Evolutionary conservation across 192 early-diverging fungal species (phyloP).

Genomic region (Coemansia sp.): DNA sequence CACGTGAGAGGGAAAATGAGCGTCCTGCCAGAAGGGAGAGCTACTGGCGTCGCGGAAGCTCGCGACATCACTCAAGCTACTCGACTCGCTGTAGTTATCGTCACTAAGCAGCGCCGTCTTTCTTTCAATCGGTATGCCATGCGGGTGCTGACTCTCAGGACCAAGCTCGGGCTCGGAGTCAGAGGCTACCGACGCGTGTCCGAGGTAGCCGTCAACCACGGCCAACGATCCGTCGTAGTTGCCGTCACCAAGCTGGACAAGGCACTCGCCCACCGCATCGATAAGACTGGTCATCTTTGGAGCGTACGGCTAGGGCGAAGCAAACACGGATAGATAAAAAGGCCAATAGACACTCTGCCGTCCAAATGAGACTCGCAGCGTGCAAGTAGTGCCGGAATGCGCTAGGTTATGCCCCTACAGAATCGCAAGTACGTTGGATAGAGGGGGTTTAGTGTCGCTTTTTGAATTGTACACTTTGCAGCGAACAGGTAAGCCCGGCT

Average conservation of each 20-base stretch:
- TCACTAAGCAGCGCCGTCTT: not conserved
- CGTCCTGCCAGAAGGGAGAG: constrained; percentile 35
- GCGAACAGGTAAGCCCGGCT: not conserved
- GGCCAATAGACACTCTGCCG: not conserved
- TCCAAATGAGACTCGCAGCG: not conserved
- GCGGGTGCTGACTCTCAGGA: not conserved
- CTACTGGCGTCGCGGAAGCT: constrained; percentile 48
- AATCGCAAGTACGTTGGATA: not conserved
- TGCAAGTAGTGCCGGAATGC: not conserved
- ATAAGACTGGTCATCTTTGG: constrained; percentile 12
- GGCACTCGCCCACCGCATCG: constrained; percentile 37
- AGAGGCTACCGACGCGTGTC: not conserved
- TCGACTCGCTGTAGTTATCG: constrained; percentile 19
- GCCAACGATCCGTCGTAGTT: constrained; percentile 38
- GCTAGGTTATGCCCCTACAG: not conserved
- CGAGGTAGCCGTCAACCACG: constrained; percentile 14
- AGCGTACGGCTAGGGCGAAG: not conserved
- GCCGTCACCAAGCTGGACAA: constrained; percentile 29
- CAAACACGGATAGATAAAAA: not conserved
- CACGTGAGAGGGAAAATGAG: not conserved
- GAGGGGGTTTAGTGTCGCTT: not conserved
- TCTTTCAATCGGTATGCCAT: not conserved
- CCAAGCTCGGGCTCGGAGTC: not conserved
- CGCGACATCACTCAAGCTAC: constrained; percentile 35
- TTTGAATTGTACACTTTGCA: not conserved